Base-by-base conservation (phyloP, 208 protist genomes). In the Trypanosoma conorhini region DNA sequence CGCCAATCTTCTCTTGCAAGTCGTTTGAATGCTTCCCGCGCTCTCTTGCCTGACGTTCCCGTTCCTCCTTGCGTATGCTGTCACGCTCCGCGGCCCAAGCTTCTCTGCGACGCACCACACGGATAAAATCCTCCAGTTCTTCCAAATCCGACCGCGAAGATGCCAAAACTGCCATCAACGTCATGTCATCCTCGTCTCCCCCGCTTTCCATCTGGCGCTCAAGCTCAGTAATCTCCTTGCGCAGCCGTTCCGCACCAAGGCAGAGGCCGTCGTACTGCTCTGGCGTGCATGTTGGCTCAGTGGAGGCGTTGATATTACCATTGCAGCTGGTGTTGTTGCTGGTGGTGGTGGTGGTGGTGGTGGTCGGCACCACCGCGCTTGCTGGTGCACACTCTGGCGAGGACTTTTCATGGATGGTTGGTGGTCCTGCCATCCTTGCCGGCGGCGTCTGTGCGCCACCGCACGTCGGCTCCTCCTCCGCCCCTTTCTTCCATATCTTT, bases 81-180 rank as follows among this genome's bases (percentile, higher is more conserved):
- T 96, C 91, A 19, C 81, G 77, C 33, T 72, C 72, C 24, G 83
- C 81, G 0, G 91, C 80, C 91, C 91, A 96, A 50, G 80, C 22
- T 24, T 86, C 86, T 62, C 84, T 82, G 15, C 70, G 62, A 71
- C 90, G 88, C 40, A 96, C 91, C 9, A 82, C 86, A 48, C 44
- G 61, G 63, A 96, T 92, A 71, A 88, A 96, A 17, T 92, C 88
- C 52, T 96, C 87, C 26, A 96, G 76, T 73, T 96, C 91, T 76
- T 96, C 88, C 10, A 96, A 76, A 64, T 96, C 91, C 0, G 91
- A 74, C 5, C 91, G 82, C 26, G 88, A 96, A 19, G 74, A 83
- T 26, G 91, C 91, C n/a, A 96, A 80, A 9, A 94, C 91, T n/a
- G 88, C 79, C 91, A 96, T 96, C n/a, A 96, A 81, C n/a, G 91